Conservation (phyloP, 2,329 filamentous ascomycete species). For the Cercospora citrullina region DNA sequence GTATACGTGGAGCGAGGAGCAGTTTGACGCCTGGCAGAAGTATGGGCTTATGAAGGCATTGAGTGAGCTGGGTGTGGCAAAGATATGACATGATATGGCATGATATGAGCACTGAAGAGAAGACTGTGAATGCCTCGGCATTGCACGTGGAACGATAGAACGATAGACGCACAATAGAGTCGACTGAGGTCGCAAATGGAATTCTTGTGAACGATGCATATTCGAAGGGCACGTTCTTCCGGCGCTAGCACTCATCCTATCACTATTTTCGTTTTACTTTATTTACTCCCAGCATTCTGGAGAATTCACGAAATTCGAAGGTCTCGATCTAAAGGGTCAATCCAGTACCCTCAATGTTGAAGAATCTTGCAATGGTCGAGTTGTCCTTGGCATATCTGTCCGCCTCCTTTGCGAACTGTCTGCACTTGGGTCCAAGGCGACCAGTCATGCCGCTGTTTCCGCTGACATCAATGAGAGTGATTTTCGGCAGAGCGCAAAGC, state of each 20-base stretch:
- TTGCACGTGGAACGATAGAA: neutral
- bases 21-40: slow-evolving; percentile 21
- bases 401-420: slow-evolving; percentile 7
- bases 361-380: neutral
- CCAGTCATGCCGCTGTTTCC: slow-evolving; percentile 16
- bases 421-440: slow-evolving; percentile 18
- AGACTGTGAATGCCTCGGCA: neutral
- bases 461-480: slow-evolving; percentile 19
- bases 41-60: slow-evolving; percentile 23
- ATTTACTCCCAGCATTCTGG: neutral
- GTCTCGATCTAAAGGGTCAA: slow-evolving; percentile 1
- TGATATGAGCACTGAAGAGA: too few relatives aligned
- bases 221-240: neutral
- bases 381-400: neutral
- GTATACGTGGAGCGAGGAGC: slow-evolving; percentile 22
- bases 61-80: slow-evolving; percentile 22
- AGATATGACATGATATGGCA: neutral
- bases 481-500: slow-evolving; percentile 18
- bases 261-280: neutral
- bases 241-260: neutral
- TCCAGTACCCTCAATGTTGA: slow-evolving; percentile 1
- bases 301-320: neutral
- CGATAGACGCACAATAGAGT: neutral
- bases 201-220: neutral
- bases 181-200: neutral